Evolutionary conservation across 805 yeast genomes (phyloP), one percentile per base, ranked within the genome.

Genomic region (Cyberlindnera saturnus): DNA sequence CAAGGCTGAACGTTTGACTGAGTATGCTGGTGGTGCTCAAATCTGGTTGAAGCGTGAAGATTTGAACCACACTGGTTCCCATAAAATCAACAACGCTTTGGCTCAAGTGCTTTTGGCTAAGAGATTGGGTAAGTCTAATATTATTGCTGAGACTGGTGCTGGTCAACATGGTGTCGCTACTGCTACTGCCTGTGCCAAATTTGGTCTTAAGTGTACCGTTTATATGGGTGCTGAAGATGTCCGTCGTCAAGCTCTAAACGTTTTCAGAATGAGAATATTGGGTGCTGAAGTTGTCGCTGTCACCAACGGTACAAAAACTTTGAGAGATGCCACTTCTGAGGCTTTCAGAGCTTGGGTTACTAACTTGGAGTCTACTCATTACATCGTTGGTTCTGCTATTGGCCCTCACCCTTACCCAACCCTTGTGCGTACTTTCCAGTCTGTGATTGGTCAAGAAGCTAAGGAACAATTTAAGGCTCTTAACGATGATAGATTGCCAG

Each of bases 331-430:
- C 32, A 91, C 97, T 42, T 83, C 95, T 18, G 99, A 93, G 69
- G 98, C 99, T 13, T 84, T 93, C 71, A 77, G 99, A 63, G 79
- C 66, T 65, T 93, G 99, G 99, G 97, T 91, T 38, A 79, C 96
- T 4, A 76, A 90, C 56, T 72, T 93, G 51, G 72, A 80, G 51
- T 70, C 86, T 32, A 93, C 99, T 7, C 97, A 93, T 66, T 93
- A 91, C 63, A 84, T 91, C 50, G 96, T 93, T 41, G 99, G 99
- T 41, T 88, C 97, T 3, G 99, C 98, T 36, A 91, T 93, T 61
- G 99, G 99, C 32, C 99, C 99, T 33, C 98, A 93, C 65, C 99
- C 99, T 39, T 93, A 89, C 72, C 99, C 99, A 49, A 89, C 96
- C 16, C 75, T 93, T 64, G 99, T 93, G 30, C 84, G 98, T 70